phyloP scores from a whole-genome alignment of 78 protist genomes.

The Monosiga brevicollis region DNA sequence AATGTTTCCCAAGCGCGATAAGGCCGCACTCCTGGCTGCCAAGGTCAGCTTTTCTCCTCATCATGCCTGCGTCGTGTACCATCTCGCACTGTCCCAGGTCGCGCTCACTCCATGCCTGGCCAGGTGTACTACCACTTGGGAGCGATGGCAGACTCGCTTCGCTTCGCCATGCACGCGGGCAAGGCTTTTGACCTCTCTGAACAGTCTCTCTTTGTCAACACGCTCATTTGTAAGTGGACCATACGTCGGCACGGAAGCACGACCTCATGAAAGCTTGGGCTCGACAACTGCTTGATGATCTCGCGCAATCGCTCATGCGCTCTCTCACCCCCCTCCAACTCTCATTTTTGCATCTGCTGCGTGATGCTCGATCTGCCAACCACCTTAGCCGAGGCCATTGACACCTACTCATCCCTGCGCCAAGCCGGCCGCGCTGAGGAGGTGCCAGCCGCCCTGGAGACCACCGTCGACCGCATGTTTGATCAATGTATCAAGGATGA shows the following conservation, averaged over 20 bases:
- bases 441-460: slow-evolving; percentile 55
- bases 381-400: background rate
- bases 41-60: slow-evolving; percentile 5
- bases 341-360: background rate
- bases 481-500: slow-evolving; percentile 37
- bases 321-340: too few species aligned
- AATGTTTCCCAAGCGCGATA: slow-evolving; percentile 37
- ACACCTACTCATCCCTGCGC: background rate
- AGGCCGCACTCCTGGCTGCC: slow-evolving; percentile 71
- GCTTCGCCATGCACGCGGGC: slow-evolving; percentile 82
- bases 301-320: too few species aligned
- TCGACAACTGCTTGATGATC: too few species aligned
- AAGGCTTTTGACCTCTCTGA: slow-evolving; percentile 54
- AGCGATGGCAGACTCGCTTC: slow-evolving; percentile 60
- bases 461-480: slow-evolving; percentile 70
- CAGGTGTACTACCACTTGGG: slow-evolving; percentile 88
- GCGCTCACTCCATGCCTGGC: too few species aligned
- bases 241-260: too few species aligned
- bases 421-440: background rate
- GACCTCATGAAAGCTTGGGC: too few species aligned
- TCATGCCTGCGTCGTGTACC: background rate
- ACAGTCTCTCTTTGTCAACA: slow-evolving; percentile 58
- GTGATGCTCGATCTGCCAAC: background rate
- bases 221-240: slow-evolving; percentile 37
- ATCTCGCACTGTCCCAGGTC: background rate